Evolutionary conservation across 257 asterid species (phyloP).

Genomic region (Solanum piurae): DNA sequence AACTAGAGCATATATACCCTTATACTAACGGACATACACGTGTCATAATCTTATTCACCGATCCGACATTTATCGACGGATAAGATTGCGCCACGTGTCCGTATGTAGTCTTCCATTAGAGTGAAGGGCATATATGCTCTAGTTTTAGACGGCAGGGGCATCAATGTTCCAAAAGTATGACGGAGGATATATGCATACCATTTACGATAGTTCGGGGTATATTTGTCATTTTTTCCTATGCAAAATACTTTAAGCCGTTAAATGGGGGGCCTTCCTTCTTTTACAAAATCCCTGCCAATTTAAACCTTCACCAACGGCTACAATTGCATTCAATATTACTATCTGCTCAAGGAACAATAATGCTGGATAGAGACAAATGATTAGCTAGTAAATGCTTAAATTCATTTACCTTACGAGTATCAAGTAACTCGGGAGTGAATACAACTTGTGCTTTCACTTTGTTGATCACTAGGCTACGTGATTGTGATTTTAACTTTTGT

Average conservation of each 20-base stretch:
- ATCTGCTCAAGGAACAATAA: background rate
- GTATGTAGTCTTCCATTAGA: too few species aligned
- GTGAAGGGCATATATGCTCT: too few species aligned
- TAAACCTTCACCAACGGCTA: background rate
- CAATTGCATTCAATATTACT: background rate
- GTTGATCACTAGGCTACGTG: background rate
- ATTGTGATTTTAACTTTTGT: background rate
- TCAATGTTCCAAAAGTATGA: too few species aligned
- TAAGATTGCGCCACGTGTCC: too few species aligned
- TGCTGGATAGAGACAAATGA: background rate
- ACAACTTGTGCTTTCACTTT: too few species aligned
- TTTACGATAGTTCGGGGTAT: too few species aligned
- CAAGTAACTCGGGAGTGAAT: background rate
- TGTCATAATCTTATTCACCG: too few species aligned
- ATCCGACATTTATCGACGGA: too few species aligned
- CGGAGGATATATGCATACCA: accelerated
- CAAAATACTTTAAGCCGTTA: slow-evolving; percentile 34
- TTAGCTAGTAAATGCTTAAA: background rate
- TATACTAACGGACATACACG: too few species aligned
- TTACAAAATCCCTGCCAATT: background rate
- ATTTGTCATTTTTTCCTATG: background rate
- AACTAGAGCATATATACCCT: too few species aligned
- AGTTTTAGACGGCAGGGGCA: too few species aligned
- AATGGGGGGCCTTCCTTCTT: slow-evolving; percentile 20
- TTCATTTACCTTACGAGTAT: background rate